Base-by-base conservation (phyloP, 768 basidiomycete genomes). In the Gyrodon lividus region DNA sequence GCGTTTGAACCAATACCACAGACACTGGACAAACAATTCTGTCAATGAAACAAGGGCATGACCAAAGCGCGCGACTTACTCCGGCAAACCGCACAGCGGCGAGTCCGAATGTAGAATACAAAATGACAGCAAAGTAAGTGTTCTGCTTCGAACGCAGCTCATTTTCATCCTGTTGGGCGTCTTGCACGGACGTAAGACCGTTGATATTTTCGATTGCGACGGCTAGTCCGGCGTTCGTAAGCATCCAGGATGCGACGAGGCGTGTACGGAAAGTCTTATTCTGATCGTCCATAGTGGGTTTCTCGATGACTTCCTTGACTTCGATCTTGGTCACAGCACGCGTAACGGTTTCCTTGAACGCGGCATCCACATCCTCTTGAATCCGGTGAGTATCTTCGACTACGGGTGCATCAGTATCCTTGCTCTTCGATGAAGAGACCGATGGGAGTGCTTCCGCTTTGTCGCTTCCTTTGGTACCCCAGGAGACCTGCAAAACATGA, bases 391-490 rank as follows among this genome's bases (percentile, higher is more conserved):
- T 84, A 60, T 95, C 94, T 61, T 95, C 92, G 14, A 96, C 92
- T 26, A 92, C 87, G 10, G 81, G 78, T 4, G 80, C 81, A 34
- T 87, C 90, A 2, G 81, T 78, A 50, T 84, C 87, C 66, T 87
- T 86, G 38, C 77, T 71, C 68, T 94, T 94, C 56, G 83, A 86
- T 7, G 94, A 93, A 1, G 87, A 89, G 16, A 96, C 82, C 0
- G 92, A 89, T 2, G 95, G 95, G 8, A 98, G 75, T 4, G 86
- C 86, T 62, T 97, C 95, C 3, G 87, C 94, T 69, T 95, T 95
- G 73, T 98, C 96, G 49, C 86, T 89, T 43, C 92, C 93, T 72
- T 95, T 94, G 9, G 93, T 96, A 71, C 93, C 93, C 93, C 94
- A 95, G 13, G 87, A 90, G 17, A 92, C 87, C 82, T 87, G 53